Evolutionary conservation across 139 green algal species (phyloP).

Genomic region (Picochlorum costavermella): DNA sequence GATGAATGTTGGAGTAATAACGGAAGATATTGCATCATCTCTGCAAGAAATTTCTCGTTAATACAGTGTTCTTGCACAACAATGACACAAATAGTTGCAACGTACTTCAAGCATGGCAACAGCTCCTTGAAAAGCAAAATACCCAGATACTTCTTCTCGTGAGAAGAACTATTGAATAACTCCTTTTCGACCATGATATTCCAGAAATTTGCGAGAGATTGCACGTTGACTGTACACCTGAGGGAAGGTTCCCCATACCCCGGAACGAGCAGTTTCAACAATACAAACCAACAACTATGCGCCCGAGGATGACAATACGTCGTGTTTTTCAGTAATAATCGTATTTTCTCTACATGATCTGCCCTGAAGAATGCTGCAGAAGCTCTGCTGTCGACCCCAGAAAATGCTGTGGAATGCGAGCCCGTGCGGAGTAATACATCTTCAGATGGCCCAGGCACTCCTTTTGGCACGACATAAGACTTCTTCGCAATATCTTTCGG

Average conservation of each 20-base stretch:
- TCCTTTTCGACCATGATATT: constrained; percentile 6
- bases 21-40: neutral
- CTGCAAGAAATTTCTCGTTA: neutral
- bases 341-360: constrained; percentile 1
- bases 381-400: no score
- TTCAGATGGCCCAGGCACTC: no score
- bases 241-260: neutral
- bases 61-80: neutral
- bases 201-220: constrained; percentile 5
- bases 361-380: neutral
- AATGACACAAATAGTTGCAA: neutral
- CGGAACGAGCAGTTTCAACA: constrained; percentile 3
- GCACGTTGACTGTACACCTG: neutral
- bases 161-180: constrained; percentile 1
- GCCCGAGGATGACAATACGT: constrained; percentile 2
- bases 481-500: no score
- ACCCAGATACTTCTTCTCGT: constrained; percentile 3
- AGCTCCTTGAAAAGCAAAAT: neutral
- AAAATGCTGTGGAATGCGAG: no score
- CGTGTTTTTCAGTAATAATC: neutral
- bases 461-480: no score
- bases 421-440: no score
- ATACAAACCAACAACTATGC: neutral
- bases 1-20: constrained; percentile 30
- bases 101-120: neutral